Conservation (phyloP, 768 basidiomycete genomes). For the Flagelloscypha sp. region DNA sequence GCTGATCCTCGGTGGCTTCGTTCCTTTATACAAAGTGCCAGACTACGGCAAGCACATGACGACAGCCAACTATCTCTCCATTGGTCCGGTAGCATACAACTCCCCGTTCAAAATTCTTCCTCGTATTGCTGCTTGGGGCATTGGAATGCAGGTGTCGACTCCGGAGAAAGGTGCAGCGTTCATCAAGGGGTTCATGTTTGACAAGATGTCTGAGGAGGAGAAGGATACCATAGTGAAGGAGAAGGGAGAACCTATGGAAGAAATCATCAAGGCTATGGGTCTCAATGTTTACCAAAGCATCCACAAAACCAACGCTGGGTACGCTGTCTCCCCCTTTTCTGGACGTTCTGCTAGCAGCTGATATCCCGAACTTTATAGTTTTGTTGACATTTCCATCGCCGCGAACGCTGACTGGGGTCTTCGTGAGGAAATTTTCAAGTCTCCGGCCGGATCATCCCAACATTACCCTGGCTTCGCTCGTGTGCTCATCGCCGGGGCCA, state of each 20-base stretch:
- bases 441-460: conserved; percentile 34
- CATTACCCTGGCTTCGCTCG: no score
- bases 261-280: conserved; percentile 33
- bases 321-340: no score
- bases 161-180: conserved; percentile 33
- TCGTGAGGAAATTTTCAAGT: no score
- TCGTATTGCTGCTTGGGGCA: conserved; percentile 21
- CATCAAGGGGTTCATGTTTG: conserved; percentile 29
- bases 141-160: conserved; percentile 29
- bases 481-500: conserved; percentile 37
- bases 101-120: conserved; percentile 29
- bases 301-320: conserved; percentile 43
- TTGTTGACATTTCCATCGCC: conserved; percentile 31
- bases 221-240: conserved; percentile 24
- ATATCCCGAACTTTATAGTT: no score
- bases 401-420: conserved; percentile 46
- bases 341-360: no score
- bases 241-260: conserved; percentile 32
- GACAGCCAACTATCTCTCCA: conserved; percentile 36
- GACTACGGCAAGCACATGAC: conserved; percentile 38
- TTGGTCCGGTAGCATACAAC: conserved; percentile 36
- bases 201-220: conserved; percentile 32
- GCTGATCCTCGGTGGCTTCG: conserved; percentile 36
- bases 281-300: conserved; percentile 39
- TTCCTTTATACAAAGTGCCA: conserved; percentile 38